Evolutionary conservation across 768 basidiomycete species (phyloP), one percentile per base, ranked within the genome.

Genomic region (Tylopilus rubrobrunneus): DNA sequence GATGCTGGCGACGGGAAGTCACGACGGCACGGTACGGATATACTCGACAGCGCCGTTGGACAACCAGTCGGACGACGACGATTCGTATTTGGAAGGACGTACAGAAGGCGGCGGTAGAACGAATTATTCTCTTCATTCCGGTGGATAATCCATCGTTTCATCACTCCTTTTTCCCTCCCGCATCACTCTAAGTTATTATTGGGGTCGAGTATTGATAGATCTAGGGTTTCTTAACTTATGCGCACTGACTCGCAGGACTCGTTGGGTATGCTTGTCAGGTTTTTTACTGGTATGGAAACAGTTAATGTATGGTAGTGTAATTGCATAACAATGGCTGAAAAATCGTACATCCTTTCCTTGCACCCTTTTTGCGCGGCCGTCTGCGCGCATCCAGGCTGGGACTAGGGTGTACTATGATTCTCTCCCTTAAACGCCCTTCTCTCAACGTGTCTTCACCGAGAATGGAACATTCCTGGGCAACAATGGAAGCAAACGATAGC

Each of bases 1-100:
- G 60, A 76, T 73, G 74, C 82, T 88, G 52, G 87, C 87, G 8
- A 86, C 87, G 1, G 89, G 89, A 36, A 83, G 81, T 53, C 86
- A 89, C 60, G 87, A 91, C 56, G 89, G 89, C 25, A 81, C 77
- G 1, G 80, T 92, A 42, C 77, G 84, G 28, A 80, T 91, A 45
- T 91, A 89, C 84, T 85, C 85, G 14, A 75, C 78, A 44, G 70
- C 72, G 15, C 58, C 61, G 33, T 53, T 54, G 37, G 68, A 70
- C 25, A 39, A 10, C 12, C 61, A 23, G 3, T 59, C 65, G 4
- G 69, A 70, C 45, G 56, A 60, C 29, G 56, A 60, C 29, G 57
- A 58, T 5, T 66, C 68, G 14, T 66, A 64, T 43, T 17, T 50
- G 52, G 68, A 69, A 7, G 31, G 60, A 51, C 56, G 17, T 11